Evolutionary conservation across 2,329 filamentous ascomycete genomes (phyloP), one percentile per base, ranked within the genome.

Genomic region (Aspergillus puulaauensis): DNA sequence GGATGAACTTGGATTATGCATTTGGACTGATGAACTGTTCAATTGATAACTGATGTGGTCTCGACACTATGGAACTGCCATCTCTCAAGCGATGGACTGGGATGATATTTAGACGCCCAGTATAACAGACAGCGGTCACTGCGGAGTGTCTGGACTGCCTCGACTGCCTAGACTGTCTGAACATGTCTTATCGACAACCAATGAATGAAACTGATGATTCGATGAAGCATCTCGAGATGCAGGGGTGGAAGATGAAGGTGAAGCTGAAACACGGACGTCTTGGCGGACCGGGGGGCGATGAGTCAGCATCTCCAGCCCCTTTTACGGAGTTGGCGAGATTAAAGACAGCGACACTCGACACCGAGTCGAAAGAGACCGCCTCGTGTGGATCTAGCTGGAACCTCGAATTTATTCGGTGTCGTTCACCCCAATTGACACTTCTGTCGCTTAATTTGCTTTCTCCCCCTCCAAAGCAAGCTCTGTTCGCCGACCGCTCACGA

Each of bases 251-350:
- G 4, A n/a, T 15, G 35, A n/a, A 15, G 55, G 37, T 43, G 52
- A 49, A 48, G 27, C 21, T 63, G 64, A 65, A 65, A 65, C 62
- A 54, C 23, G 51, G 45, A 53, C 37, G 41, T 54, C 62, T 61
- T 64, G 62, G 61, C 50, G 33, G 45, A 52, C 52, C 58, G 60
- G 48, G 61, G 59, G 54, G 64, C 31, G 64, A 62, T 73, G 67
- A 73, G 65, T 74, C 71, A 58, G 56, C 56, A 71, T 61, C 65
- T 44, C 11, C 60, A 73, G 65, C 72, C 72, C 72, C 72, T 73
- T 74, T 74, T 74, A 68, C 70, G 59, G 58, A 63, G 59, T 54
- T 57, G 37, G 35, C 52, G 49, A 33, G 40, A 17, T 11, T 21
- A 17, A 21, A 9, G 40, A 43, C 23, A 24, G 6, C 41, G 47